A percentile compares a stretch with the other conserved stretches of the same genome.
Evolutionary conservation across 2,329 filamentous ascomycete species (phyloP).

Genomic region (Zymoseptoria passerinii): DNA sequence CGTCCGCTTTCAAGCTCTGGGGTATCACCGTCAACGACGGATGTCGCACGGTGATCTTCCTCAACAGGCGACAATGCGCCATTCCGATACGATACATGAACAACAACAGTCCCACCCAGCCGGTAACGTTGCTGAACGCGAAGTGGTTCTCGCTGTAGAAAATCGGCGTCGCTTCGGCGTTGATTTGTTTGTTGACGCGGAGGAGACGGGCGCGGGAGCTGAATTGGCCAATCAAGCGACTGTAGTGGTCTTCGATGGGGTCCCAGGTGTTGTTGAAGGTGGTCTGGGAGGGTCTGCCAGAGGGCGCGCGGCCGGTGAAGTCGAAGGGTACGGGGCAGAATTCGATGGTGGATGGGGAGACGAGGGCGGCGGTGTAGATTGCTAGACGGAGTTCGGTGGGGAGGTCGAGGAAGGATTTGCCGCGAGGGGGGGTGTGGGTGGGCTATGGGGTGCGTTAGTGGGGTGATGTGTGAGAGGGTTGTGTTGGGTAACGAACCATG

Average conservation of each 20-base stretch:
- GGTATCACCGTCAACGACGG: background rate
- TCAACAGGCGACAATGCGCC: constrained; percentile 1
- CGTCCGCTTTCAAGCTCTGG: background rate
- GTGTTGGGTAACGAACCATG: background rate
- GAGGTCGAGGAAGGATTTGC: background rate
- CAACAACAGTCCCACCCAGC: constrained; percentile 4
- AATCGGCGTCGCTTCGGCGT: constrained; percentile 34
- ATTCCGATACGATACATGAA: constrained; percentile 5
- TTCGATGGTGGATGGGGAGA: background rate
- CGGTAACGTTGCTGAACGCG: constrained; percentile 14
- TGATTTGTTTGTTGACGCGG: constrained; percentile 20
- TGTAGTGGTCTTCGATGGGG: too few relatives aligned
- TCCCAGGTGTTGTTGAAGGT: background rate
- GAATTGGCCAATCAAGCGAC: too few relatives aligned
- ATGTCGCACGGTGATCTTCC: constrained; percentile 5
- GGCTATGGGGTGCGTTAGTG: background rate
- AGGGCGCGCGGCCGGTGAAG: background rate
- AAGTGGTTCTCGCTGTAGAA: constrained; percentile 42
- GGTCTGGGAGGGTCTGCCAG: background rate
- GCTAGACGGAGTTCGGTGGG: background rate
- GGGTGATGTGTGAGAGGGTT: too few relatives aligned
- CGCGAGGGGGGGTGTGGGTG: background rate
- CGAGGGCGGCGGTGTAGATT: background rate
- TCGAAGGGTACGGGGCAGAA: background rate
- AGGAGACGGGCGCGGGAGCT: background rate